These are phyloP conservation scores for Botryococcus braunii DNA, from an alignment of 163 green algal species.

Conservation along the genomic window DNA sequence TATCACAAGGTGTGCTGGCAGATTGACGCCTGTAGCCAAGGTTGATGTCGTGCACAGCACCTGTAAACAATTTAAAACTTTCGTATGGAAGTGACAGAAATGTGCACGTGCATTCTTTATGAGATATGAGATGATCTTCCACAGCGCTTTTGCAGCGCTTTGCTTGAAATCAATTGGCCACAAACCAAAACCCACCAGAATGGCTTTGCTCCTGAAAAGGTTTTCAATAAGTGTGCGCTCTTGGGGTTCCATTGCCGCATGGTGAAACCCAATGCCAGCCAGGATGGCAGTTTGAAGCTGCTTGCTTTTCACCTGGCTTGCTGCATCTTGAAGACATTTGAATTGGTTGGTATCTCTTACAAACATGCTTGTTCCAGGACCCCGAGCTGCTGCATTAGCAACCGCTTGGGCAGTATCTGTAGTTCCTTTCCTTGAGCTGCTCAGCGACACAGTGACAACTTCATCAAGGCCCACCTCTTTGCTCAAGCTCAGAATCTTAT, in stretches of 20 bases:
- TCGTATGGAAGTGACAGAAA: neutral
- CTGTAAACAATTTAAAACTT: too few relatives aligned
- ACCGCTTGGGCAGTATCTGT: conserved; percentile 52
- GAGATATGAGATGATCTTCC: neutral
- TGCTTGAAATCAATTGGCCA: too few relatives aligned
- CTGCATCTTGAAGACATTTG: conserved; percentile 35
- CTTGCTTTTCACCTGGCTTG: conserved; percentile 28
- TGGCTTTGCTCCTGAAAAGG: conserved; percentile 62
- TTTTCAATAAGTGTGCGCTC: conserved; percentile 74
- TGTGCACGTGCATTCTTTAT: neutral
- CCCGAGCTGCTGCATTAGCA: conserved; percentile 3
- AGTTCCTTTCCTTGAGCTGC: conserved; percentile 70
- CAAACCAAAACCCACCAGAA: conserved; percentile 50
- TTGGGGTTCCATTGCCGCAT: conserved; percentile 65
- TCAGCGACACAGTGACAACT: neutral
- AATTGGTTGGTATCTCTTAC: conserved; percentile 40
- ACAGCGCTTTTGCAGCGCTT: neutral
- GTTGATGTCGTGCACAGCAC: conserved; percentile 86
- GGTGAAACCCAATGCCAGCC: conserved; percentile 77
- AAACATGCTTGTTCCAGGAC: conserved; percentile 12
- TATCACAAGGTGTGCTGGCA: conserved; percentile 89
- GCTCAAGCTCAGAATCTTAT: neutral
- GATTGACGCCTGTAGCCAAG: conserved; percentile 84
- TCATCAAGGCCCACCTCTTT: neutral
- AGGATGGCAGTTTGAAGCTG: conserved; percentile 41